Conservation (phyloP, 2,329 filamentous ascomycete species). For the Pseudogymnoascus sp. region DNA sequence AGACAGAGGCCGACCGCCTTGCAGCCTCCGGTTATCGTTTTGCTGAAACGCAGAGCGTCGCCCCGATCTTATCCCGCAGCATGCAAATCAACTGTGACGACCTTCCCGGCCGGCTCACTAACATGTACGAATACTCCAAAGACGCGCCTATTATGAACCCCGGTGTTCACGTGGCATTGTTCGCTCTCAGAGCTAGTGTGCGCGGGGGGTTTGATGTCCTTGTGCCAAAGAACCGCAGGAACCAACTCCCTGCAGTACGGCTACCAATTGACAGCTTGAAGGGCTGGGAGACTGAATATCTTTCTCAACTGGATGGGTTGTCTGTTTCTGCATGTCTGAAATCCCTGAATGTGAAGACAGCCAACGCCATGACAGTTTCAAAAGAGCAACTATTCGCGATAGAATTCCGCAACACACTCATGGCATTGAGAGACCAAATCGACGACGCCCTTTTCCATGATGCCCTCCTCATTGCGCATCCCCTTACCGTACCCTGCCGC, state of each 20-base stretch:
- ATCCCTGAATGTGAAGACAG: slow-evolving; percentile 32
- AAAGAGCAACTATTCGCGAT: slow-evolving; percentile 37
- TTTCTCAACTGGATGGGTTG: slow-evolving; percentile 41
- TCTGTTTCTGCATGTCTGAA: slow-evolving; percentile 34
- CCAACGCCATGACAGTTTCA: slow-evolving; percentile 27
- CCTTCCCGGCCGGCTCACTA: slow-evolving; percentile 52
- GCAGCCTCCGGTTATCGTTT: slow-evolving; percentile 72
- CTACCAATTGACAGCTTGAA: slow-evolving; percentile 46
- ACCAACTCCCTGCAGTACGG: slow-evolving; percentile 52
- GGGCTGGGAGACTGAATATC: slow-evolving; percentile 45
- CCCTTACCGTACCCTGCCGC: slow-evolving; percentile 37
- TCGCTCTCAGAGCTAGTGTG: slow-evolving; percentile 42
- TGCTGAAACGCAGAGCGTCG: slow-evolving; percentile 59
- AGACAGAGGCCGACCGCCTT: slow-evolving; percentile 53
- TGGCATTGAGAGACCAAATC: slow-evolving; percentile 34
- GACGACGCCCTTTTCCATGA: slow-evolving; percentile 39
- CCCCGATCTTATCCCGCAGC: slow-evolving; percentile 57
- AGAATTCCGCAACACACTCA: slow-evolving; percentile 37
- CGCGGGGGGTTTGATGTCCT: slow-evolving; percentile 30
- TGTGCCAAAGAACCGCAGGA: slow-evolving; percentile 33
- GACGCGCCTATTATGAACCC: slow-evolving; percentile 39
- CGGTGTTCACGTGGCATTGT: slow-evolving; percentile 50
- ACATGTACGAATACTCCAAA: slow-evolving; percentile 53
- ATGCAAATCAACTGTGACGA: slow-evolving; percentile 63
- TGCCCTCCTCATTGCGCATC: slow-evolving; percentile 36